Conservation (phyloP, 805 yeast genomes). For the Nakazawaea holstii region DNA sequence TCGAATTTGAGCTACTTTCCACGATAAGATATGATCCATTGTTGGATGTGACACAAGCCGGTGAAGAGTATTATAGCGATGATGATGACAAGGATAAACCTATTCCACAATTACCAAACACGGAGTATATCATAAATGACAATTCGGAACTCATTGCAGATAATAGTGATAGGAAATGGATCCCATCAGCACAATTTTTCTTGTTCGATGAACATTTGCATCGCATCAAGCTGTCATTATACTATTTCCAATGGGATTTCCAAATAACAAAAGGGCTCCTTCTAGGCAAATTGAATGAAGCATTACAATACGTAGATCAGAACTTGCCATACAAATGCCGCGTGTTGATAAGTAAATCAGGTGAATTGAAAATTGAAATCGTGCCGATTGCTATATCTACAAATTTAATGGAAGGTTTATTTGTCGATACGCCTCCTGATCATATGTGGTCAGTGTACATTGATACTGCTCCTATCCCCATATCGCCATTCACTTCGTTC, state of each 20-base stretch:
- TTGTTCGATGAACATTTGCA: conserved; percentile 59
- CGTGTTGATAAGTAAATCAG: conserved; percentile 32
- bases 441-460: conserved; percentile 55
- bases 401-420: conserved; percentile 9
- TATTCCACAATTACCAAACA: neutral
- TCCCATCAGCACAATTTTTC: conserved; percentile 41
- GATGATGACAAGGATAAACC: neutral
- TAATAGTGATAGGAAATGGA: conserved; percentile 8
- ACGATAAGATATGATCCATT: conserved; percentile 75
- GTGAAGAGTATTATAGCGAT: conserved; percentile 16
- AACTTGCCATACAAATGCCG: conserved; percentile 41
- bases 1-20: conserved; percentile 53
- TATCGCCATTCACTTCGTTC: conserved; percentile 78
- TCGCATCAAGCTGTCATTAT: conserved; percentile 49
- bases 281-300: conserved; percentile 32
- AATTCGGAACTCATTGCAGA: neutral
- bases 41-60: conserved; percentile 26
- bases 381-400: conserved; percentile 20
- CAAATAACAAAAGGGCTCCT: conserved; percentile 38
- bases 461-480: conserved; percentile 44
- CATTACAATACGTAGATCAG: conserved; percentile 25
- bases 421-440: neutral
- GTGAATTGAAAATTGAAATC: conserved; percentile 31
- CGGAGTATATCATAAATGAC: conserved; percentile 7
- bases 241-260: conserved; percentile 47